Percentiles rank a stretch among this genome's conserved stretches.
phyloP scores from a whole-genome alignment of 441 rosid genomes.

The Gossypium davidsonii region DNA sequence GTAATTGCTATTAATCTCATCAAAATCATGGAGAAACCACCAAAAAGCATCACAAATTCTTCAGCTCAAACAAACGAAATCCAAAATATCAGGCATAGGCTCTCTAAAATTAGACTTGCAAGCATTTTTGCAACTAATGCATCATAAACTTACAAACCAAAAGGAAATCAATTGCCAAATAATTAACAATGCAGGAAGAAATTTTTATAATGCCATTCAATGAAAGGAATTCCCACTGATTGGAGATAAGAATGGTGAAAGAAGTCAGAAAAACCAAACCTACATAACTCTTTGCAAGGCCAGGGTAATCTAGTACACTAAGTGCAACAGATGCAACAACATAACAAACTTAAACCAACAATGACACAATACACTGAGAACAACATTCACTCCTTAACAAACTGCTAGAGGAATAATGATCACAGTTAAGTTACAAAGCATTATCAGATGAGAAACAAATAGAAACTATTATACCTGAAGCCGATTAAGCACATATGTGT shows the following conservation, averaged over 20 bases:
- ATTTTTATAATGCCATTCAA: background rate
- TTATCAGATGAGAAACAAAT: background rate
- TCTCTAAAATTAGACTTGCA: background rate
- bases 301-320: background rate
- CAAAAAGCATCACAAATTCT: background rate
- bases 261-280: background rate
- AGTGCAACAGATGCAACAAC: background rate
- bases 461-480: constrained; percentile 63
- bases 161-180: background rate
- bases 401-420: background rate
- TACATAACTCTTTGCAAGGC: background rate
- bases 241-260: background rate
- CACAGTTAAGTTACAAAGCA: background rate
- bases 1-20: constrained; percentile 4
- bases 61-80: background rate
- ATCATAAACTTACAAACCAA: background rate
- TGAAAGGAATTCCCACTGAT: background rate
- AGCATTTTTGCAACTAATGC: background rate
- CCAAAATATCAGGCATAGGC: too few species aligned
- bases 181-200: background rate
- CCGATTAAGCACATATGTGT: constrained; percentile 85
- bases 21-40: background rate
- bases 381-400: background rate
- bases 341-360: background rate
- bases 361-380: background rate